These are phyloP conservation scores for Starmerella vaccinii DNA, from an alignment of 805 yeast genomes.

Conservation along the genomic window DNA sequence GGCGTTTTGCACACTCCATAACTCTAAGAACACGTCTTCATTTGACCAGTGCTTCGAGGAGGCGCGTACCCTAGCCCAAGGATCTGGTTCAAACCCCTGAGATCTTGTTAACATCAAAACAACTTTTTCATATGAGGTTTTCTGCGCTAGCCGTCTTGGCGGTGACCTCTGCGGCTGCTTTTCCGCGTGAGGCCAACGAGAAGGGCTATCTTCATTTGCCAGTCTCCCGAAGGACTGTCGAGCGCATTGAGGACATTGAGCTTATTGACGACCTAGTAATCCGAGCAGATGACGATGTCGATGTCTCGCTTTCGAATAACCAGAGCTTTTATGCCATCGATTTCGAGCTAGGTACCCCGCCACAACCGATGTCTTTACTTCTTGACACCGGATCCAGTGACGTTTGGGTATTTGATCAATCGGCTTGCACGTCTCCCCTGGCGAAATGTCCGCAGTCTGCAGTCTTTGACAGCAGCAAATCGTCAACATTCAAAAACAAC, in stretches of 20 bases:
- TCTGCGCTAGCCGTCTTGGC: background rate
- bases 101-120: no score
- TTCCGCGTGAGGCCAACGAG: background rate
- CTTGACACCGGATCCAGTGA: conserved; percentile 74
- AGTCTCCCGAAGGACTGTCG: background rate
- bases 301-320: background rate
- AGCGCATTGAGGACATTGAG: background rate
- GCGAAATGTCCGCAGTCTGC: conserved; percentile 26
- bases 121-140: background rate
- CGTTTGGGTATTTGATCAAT: conserved; percentile 48
- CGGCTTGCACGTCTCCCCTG: conserved; percentile 8
- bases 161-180: background rate
- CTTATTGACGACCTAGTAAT: background rate
- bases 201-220: background rate
- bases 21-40: no score
- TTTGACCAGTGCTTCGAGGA: no score
- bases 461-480: background rate
- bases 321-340: background rate
- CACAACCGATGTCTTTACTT: conserved; percentile 43
- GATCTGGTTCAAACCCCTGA: background rate
- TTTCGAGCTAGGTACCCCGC: conserved; percentile 44
- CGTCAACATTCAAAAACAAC: background rate
- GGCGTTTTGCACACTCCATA: no score
- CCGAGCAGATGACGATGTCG: background rate
- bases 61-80: no score